A percentile compares a stretch with the other conserved stretches of the same genome.
phyloP scores from a whole-genome alignment of 192 early-diverging fungal species.

The Oehlia diaphana region DNA sequence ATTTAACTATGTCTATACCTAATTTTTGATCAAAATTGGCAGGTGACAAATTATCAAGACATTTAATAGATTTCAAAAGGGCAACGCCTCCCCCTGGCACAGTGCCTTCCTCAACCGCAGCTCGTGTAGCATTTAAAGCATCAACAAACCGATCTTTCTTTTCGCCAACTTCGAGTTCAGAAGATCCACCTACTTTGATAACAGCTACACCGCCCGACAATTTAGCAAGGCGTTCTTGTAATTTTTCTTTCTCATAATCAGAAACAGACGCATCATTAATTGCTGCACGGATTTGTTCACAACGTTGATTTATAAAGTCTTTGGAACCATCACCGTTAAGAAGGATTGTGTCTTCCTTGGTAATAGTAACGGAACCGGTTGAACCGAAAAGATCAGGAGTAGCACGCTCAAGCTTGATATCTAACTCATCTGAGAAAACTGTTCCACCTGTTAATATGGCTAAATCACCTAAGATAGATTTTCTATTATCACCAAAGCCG shows the following conservation, averaged over 20 bases:
- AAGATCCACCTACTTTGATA: conserved; percentile 96
- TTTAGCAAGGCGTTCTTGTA: conserved; percentile 99
- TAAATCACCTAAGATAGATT: conserved; percentile 96
- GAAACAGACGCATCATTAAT: conserved; percentile 80
- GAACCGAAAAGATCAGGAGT: conserved; percentile 90
- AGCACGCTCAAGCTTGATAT: conserved; percentile 95
- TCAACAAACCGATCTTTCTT: conserved; percentile 99
- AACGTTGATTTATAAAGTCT: conserved; percentile 87
- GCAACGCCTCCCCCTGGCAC: conserved; percentile 98
- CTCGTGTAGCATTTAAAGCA: conserved; percentile 97
- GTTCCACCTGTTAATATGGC: conserved; percentile 95
- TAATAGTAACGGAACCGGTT: conserved; percentile 85
- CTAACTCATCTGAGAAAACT: conserved; percentile 97
- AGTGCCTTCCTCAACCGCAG: conserved; percentile 99
- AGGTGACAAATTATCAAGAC: conserved; percentile 79
- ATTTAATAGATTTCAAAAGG: conserved; percentile 88
- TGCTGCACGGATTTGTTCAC: conserved; percentile 95
- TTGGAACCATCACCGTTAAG: conserved; percentile 93
- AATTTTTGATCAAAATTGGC: conserved; percentile 99
- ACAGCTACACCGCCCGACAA: conserved; percentile 98
- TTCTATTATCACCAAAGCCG: conserved; percentile 99
- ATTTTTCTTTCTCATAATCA: conserved; percentile 99
- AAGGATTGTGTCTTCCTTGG: conserved; percentile 99
- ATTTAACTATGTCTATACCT: conserved; percentile 93
- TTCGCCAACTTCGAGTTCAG: conserved; percentile 99